phyloP scores from a whole-genome alignment of 2,329 filamentous ascomycete genomes.

The Plectosphaerella plurivora region DNA sequence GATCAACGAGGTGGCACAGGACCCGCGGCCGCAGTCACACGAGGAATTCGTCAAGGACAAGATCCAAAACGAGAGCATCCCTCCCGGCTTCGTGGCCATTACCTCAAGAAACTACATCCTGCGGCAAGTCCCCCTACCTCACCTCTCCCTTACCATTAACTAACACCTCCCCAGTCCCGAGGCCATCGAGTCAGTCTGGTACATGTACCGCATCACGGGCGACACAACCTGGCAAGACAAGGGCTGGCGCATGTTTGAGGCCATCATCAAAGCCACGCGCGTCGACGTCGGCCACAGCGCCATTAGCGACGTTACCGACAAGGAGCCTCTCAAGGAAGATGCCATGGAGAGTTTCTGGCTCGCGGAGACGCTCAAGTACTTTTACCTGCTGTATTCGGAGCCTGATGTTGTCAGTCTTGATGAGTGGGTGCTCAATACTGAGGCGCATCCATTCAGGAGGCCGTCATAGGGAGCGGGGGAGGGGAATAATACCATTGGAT shows the following conservation, averaged over 20 bases:
- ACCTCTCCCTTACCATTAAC: constrained; percentile 8
- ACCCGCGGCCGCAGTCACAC: constrained; percentile 44
- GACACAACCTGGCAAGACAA: constrained; percentile 71
- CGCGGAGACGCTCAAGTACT: constrained; percentile 89
- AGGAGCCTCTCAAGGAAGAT: constrained; percentile 43
- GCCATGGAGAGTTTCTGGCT: constrained; percentile 89
- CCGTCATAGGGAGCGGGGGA: constrained; percentile 18
- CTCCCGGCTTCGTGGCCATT: constrained; percentile 46
- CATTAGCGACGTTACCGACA: constrained; percentile 55
- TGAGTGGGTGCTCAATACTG: constrained; percentile 63
- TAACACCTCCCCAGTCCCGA: constrained; percentile 57
- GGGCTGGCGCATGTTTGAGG: constrained; percentile 81
- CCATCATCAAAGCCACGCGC: constrained; percentile 62
- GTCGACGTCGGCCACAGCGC: constrained; percentile 67
- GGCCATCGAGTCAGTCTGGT: constrained; percentile 83
- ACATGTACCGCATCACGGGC: constrained; percentile 86
- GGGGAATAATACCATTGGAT: background rate
- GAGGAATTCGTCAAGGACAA: constrained; percentile 45
- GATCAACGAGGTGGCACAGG: constrained; percentile 17
- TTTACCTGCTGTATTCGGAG: constrained; percentile 73
- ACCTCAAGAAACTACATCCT: constrained; percentile 51
- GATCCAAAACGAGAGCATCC: constrained; percentile 39
- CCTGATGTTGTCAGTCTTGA: constrained; percentile 63
- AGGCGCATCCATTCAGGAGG: constrained; percentile 55
- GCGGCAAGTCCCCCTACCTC: constrained; percentile 43